These are phyloP conservation scores for Aspergillus nomiae DNA, from an alignment of 2,329 filamentous ascomycete species.

Conservation along the genomic window DNA sequence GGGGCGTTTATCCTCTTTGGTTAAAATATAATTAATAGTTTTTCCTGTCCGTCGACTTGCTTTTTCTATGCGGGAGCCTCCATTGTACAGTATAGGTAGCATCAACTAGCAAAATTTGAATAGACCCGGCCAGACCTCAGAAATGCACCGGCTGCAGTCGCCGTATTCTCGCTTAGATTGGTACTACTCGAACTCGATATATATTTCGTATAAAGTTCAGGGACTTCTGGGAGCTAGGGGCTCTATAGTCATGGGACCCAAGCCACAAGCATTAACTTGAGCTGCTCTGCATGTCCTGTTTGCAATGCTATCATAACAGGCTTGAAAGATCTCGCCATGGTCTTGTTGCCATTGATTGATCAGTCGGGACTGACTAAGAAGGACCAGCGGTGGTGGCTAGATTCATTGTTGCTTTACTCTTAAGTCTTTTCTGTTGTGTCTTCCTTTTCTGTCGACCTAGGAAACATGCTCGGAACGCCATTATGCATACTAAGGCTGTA, in stretches of 20 bases:
- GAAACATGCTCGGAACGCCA: neutral
- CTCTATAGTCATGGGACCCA: neutral
- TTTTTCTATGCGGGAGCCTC: neutral
- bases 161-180: neutral
- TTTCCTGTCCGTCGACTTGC: neutral
- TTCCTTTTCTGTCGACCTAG: too few species aligned
- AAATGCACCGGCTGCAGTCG: neutral
- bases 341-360: neutral
- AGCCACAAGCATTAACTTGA: neutral
- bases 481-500: neutral
- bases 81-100: neutral
- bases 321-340: too few species aligned
- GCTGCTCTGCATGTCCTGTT: neutral
- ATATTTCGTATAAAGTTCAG: neutral
- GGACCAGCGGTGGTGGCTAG: neutral
- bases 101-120: neutral
- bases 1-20: neutral
- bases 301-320: too few species aligned
- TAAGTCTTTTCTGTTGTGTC: neutral
- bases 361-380: neutral
- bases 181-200: neutral
- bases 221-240: neutral
- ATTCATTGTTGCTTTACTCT: neutral
- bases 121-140: neutral
- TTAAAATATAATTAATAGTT: neutral